Base-by-base conservation (phyloP, 2,329 filamentous ascomycete species). In the Albophoma yamanashiensis region DNA sequence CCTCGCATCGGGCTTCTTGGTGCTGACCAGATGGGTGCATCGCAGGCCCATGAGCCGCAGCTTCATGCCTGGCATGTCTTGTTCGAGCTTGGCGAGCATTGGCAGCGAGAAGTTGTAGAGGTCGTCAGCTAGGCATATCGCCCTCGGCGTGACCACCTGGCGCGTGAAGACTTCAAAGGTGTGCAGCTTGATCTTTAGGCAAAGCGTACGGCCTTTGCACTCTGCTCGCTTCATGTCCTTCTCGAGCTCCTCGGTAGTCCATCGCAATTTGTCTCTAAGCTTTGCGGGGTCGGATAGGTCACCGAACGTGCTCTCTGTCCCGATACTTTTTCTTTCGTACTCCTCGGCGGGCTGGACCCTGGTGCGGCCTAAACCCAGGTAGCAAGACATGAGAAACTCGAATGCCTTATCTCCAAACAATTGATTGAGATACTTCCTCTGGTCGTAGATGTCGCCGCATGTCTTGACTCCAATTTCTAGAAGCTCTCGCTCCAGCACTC, bases 351-450 rank as follows among this genome's bases (percentile, higher is more conserved):
- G 93, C 61, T 93, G 89, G 4, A 97, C 83, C 50, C 83, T 84
- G 0, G 93, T 97, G 39, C 92, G 82, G 0, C 94, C 94, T 0
- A 97, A 79, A 0, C 94, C 94, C 0, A 97, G 81, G 66, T 95
- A 89, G 67, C 89, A 92, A 62, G 87, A 83, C 62, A 96, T 82
- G 12, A 99, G 77, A 64, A 97, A 99, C 31, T 90, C 85, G 62
- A 89, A 95, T 0, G 91, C 88, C 72, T 97, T 99, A 25, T 96
- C 89, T 0, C 94, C 93, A 67, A 97, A 97, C 0, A 99, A 79
- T 42, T 83, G 86, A 17, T 83, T 80, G 4, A 97, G 74, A 63
- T 88, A 87, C 22, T 88, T 86, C 11, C 94, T 84, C 31, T 93
- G 82, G 0, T 79, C 75, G 68, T 92, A 95, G 6, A 97, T 89